Evolutionary conservation across 2,329 filamentous ascomycete genomes (phyloP).

Genomic region (Ceratocystis papillata): DNA sequence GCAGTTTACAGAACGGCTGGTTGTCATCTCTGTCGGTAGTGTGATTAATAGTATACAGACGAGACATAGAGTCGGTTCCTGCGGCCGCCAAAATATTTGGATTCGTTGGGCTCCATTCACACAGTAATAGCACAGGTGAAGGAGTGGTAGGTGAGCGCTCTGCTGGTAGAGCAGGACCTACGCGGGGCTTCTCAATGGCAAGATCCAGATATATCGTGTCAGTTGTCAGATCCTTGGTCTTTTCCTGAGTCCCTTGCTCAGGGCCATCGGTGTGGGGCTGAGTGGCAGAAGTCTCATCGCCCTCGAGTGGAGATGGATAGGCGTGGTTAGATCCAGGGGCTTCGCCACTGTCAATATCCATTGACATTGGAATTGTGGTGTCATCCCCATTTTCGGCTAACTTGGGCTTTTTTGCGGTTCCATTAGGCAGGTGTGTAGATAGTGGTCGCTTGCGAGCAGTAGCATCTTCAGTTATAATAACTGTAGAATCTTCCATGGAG

Average conservation of each 20-base stretch:
- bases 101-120: slow-evolving; percentile 57
- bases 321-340: slow-evolving; percentile 45
- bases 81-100: slow-evolving; percentile 55
- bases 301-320: slow-evolving; percentile 54
- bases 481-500: slow-evolving; percentile 18
- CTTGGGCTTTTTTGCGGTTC: slow-evolving; percentile 22
- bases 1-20: slow-evolving; percentile 38
- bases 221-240: slow-evolving; percentile 48
- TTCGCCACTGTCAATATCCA: slow-evolving; percentile 47
- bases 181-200: slow-evolving; percentile 33
- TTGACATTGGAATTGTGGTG: slow-evolving; percentile 32
- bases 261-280: slow-evolving; percentile 49
- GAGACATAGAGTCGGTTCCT: slow-evolving; percentile 59
- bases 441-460: slow-evolving; percentile 21
- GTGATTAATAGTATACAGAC: slow-evolving; percentile 54
- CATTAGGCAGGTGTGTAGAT: slow-evolving; percentile 19
- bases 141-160: slow-evolving; percentile 28
- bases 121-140: slow-evolving; percentile 53
- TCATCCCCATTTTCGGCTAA: slow-evolving; percentile 23
- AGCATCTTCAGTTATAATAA: slow-evolving; percentile 15
- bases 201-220: slow-evolving; percentile 53
- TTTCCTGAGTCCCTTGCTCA: slow-evolving; percentile 55
- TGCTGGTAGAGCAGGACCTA: slow-evolving; percentile 31
- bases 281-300: slow-evolving; percentile 44
- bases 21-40: slow-evolving; percentile 33